Percentiles rank a stretch among this genome's conserved stretches.
phyloP scores from a whole-genome alignment of 2,329 filamentous ascomycete species.

The Didymella lethalis region DNA sequence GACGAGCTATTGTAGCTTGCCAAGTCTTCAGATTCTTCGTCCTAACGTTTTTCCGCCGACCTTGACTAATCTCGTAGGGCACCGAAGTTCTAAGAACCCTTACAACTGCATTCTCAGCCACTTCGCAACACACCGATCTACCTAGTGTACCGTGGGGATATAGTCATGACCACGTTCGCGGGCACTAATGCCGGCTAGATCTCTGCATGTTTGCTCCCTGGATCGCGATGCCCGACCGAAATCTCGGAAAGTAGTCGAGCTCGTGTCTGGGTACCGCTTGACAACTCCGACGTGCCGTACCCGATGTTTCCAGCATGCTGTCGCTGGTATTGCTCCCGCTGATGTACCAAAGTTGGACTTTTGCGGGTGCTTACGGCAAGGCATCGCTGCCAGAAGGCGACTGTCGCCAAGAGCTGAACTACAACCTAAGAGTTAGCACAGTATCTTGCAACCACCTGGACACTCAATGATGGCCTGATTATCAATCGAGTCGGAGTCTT shows the following conservation, averaged over 20 bases:
- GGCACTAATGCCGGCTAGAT: background rate
- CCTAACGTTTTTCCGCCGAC: background rate
- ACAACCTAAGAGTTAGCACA: background rate
- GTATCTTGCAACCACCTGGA: background rate
- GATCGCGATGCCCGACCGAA: background rate
- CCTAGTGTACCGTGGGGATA: background rate
- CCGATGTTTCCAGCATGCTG: background rate
- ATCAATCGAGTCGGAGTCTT: too few species aligned
- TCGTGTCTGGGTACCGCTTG: background rate
- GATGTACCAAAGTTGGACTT: background rate
- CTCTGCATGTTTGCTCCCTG: background rate
- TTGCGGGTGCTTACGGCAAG: background rate
- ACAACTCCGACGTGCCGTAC: background rate
- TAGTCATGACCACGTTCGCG: background rate
- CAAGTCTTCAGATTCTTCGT: constrained; percentile 1
- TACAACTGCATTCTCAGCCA: background rate
- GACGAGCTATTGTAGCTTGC: constrained; percentile 2
- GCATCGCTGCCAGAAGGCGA: background rate
- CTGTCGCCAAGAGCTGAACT: constrained; percentile 1
- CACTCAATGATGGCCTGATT: constrained; percentile 1
- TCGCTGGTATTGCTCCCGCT: background rate
- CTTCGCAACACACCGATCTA: background rate
- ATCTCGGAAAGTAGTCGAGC: background rate
- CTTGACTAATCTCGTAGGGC: background rate
- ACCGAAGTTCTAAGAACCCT: background rate